Evolutionary conservation across 1,284 basidiomycete species (phyloP).

Genomic region (Neolentinus lepideus): DNA sequence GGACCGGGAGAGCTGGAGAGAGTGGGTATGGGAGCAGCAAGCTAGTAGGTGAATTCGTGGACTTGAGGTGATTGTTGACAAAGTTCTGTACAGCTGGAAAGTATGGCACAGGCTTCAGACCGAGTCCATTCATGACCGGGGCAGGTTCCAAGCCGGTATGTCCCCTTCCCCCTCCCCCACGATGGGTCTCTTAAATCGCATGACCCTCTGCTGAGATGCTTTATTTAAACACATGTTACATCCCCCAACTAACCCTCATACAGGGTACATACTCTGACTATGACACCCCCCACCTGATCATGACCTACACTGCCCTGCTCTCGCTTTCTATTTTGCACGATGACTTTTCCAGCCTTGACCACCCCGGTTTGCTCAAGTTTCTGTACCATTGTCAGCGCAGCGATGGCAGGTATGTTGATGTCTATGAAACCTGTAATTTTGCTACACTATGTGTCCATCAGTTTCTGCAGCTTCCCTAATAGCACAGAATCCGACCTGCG

Average conservation of each 20-base stretch:
- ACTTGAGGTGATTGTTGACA: not conserved
- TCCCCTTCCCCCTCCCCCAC: slow-evolving; percentile 5
- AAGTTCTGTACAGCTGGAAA: slow-evolving; percentile 30
- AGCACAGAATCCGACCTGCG: slow-evolving; percentile 70
- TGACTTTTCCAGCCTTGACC: slow-evolving; percentile 63
- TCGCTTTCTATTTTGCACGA: slow-evolving; percentile 80
- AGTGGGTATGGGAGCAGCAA: slow-evolving; percentile 89
- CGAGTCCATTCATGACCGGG: slow-evolving; percentile 60
- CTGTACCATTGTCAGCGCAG: slow-evolving; percentile 63
- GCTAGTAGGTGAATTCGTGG: slow-evolving; percentile 46
- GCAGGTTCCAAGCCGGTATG: slow-evolving; percentile 16
- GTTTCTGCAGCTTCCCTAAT: slow-evolving; percentile 71
- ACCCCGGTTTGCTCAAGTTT: slow-evolving; percentile 53
- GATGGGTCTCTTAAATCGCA: too few relatives aligned
- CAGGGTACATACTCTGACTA: slow-evolving; percentile 36
- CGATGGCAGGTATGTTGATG: slow-evolving; percentile 67
- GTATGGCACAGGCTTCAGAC: slow-evolving; percentile 69
- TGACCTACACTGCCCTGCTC: slow-evolving; percentile 86
- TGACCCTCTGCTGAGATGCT: too few relatives aligned
- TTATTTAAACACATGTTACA: too few relatives aligned
- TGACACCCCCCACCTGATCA: slow-evolving; percentile 80
- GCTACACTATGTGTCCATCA: slow-evolving; percentile 20
- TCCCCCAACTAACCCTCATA: too few relatives aligned
- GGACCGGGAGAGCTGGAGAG: slow-evolving; percentile 59
- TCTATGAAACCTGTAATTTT: not conserved